A percentile compares a stretch with the other conserved stretches of the same genome.
Conservation (phyloP, 805 yeast genomes). For the Priceomyces haplophilus region DNA sequence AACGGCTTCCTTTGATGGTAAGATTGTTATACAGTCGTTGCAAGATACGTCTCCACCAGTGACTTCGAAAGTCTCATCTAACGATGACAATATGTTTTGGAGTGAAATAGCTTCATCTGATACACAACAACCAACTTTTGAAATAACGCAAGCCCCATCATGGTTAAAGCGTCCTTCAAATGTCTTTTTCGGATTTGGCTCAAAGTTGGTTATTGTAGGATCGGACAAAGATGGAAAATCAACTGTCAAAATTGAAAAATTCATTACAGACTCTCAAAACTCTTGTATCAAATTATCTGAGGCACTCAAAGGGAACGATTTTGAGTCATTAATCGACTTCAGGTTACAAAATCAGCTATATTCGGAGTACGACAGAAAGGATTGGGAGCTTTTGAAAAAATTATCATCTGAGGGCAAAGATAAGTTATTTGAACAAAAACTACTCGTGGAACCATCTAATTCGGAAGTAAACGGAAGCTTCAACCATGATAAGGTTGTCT, state of each 20-base stretch:
- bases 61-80: conserved; percentile 38
- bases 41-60: conserved; percentile 77
- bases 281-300: conserved; percentile 43
- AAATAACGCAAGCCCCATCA: conserved; percentile 75
- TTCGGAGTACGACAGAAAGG: conserved; percentile 46
- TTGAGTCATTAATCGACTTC: conserved; percentile 51
- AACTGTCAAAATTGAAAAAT: conserved; percentile 41
- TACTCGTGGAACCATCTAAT: conserved; percentile 8
- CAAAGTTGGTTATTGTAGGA: conserved; percentile 65
- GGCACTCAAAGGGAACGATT: conserved; percentile 58
- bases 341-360: conserved; percentile 40
- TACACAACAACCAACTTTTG: conserved; percentile 69
- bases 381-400: conserved; percentile 63
- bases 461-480: conserved; percentile 11
- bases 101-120: conserved; percentile 65
- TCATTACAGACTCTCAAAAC: conserved; percentile 34
- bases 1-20: conserved; percentile 83
- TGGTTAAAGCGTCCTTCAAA: conserved; percentile 79
- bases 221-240: conserved; percentile 41
- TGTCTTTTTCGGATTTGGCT: conserved; percentile 91
- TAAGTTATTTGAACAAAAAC: conserved; percentile 39
- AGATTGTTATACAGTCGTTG: conserved; percentile 73
- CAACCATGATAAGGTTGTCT: conserved; percentile 3
- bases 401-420: conserved; percentile 50
- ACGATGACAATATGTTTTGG: conserved; percentile 82